Base-by-base conservation (phyloP, 1,139 yeast species). In the Protomyces macrosporus region DNA sequence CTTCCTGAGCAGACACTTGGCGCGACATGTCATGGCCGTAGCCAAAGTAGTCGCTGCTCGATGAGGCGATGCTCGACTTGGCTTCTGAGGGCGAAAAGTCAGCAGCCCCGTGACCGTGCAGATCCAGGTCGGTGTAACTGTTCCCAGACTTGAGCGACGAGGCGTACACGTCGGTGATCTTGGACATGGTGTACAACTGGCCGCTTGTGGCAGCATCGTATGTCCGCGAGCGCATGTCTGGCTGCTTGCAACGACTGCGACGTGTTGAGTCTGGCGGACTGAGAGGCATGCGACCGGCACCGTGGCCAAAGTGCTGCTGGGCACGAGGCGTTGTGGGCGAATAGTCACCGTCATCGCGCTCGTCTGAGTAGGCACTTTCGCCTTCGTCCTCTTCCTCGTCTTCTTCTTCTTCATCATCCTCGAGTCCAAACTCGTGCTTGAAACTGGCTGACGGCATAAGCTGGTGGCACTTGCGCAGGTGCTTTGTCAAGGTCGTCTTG, bases 401-500 rank as follows among this genome's bases (percentile, higher is more conserved):
- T 3, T 42, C 48, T 14, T 42, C 48, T 42, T 42, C 48, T 10
- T 42, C 48, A 6, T 42, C 48, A 16, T 42, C 48, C 5, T 30
- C 48, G 12, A 42, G 23, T 14, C 48, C 48, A 5, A 42, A 30
- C 48, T 42, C 48, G 30, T 42, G 48, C 48, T 30, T 42, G 48
- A 42, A 55, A 3, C 52, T 52, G 52, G 33, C 34, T 14, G 48
- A 42, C 10, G 48, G 48, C 48, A 42, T 42, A 10, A 42, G 54
- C 32, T 63, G 63, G 51, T 64, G 66, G n/a, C 58, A 53, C 14
- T 66, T 63, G 16, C 66, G 53, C 33, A 59, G 52, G 40, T 64
- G 66, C 53, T 64, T 64, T 14, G 66, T 64, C 48, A 64, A 53
- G 4, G 66, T 64, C 32, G 66, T 64, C 56, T 64, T 64, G 32